These are phyloP conservation scores for Sergeia podlipaevii DNA, from an alignment of 208 protist species.

Conservation along the genomic window DNA sequence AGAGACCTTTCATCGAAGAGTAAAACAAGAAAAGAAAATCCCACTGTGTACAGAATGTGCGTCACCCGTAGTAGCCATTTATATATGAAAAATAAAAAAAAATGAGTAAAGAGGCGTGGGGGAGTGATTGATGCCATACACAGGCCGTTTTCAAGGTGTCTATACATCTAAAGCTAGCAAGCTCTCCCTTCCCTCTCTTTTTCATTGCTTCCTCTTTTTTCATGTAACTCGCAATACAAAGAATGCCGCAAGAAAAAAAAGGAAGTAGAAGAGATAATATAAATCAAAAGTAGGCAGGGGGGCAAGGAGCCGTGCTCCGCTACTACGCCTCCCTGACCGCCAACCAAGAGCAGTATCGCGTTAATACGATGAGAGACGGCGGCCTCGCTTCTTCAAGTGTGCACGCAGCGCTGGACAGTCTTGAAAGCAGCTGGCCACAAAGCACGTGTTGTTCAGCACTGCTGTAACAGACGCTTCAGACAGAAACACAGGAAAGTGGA, in stretches of 20 bases:
- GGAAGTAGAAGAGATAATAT: not conserved
- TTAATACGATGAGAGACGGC: conserved; percentile 39
- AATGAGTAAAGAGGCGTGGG: conserved; percentile 10
- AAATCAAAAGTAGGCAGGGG: conserved; percentile 1
- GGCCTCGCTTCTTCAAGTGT: conserved; percentile 28
- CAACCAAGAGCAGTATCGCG: not conserved
- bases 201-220: no score
- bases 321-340: not conserved
- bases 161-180: no score
- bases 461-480: conserved; percentile 14
- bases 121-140: not conserved
- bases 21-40: no score
- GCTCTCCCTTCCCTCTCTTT: no score
- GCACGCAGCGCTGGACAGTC: conserved; percentile 32
- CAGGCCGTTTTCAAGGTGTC: not conserved
- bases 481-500: conserved; percentile 34
- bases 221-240: conserved; percentile 2
- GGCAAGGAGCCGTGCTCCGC: not conserved
- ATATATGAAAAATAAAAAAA: conserved; percentile 8
- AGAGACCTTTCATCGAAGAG: no score
- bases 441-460: conserved; percentile 70
- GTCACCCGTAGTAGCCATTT: no score
- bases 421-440: conserved; percentile 52
- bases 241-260: conserved; percentile 11
- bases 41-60: not conserved